A percentile compares a stretch with the other conserved stretches of the same genome.
Conservation (phyloP, 1,284 basidiomycete species). For the Rhodotorula sp. region DNA sequence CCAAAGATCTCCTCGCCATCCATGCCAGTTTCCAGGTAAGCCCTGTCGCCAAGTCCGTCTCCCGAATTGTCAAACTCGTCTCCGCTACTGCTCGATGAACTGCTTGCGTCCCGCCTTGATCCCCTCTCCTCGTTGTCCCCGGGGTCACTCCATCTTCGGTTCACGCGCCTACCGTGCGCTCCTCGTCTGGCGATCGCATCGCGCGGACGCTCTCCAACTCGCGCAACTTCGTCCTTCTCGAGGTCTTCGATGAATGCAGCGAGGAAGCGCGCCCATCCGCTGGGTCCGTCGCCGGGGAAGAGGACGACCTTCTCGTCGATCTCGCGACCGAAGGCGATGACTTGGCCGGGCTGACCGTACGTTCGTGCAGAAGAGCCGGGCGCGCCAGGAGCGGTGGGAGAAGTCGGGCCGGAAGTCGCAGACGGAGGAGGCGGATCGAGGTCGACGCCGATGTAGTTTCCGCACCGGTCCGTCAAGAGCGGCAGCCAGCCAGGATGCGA, state of each 20-base stretch:
- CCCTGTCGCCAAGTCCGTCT: constrained; percentile 40
- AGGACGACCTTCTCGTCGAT: constrained; percentile 97
- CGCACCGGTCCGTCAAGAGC: constrained; percentile 84
- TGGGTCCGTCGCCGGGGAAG: constrained; percentile 81
- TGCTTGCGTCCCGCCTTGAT: not conserved
- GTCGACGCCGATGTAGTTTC: constrained; percentile 96
- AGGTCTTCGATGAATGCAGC: constrained; percentile 90
- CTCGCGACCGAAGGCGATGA: constrained; percentile 95
- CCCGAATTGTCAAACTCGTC: constrained; percentile 22
- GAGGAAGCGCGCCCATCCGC: constrained; percentile 93
- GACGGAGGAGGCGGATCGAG: constrained; percentile 65
- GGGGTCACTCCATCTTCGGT: constrained; percentile 21
- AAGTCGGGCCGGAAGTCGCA: not conserved
- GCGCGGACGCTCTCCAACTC: constrained; percentile 23
- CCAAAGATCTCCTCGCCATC: constrained; percentile 34
- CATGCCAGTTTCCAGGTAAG: constrained; percentile 32
- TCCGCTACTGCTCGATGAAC: constrained; percentile 3
- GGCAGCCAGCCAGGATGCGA: constrained; percentile 95
- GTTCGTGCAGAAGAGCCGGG: constrained; percentile 29
- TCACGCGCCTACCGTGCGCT: not conserved
- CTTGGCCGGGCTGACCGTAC: constrained; percentile 76
- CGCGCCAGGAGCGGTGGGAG: not conserved
- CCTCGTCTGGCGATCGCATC: not conserved
- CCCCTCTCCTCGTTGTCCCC: not conserved
- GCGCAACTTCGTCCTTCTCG: constrained; percentile 67